Evolutionary conservation across 2,329 filamentous ascomycete genomes (phyloP), one percentile per base, ranked within the genome.

Genomic region (Exophiala sideris): DNA sequence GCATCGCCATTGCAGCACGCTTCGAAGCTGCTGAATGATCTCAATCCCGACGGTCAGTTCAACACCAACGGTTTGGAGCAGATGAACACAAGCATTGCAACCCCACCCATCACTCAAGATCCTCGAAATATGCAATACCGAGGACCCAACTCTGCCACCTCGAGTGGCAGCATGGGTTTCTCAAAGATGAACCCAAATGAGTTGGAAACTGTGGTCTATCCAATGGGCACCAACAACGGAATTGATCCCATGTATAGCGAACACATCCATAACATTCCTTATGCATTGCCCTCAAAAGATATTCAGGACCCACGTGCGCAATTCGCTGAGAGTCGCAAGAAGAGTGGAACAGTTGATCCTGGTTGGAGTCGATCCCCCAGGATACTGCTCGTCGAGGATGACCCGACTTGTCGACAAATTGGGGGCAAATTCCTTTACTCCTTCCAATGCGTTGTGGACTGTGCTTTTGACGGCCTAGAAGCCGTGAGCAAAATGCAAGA

Each of bases 181-280:
- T 64, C 71, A 20, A 76, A 79, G 55, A 72, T 76, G 3, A 68
- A 65, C 56, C 69, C 79, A 36, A 76, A 76, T 11, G 84, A 87
- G 51, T 70, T 87, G 41, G 85, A 88, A 57, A 81, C 79, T 59
- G 81, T 95, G 50, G 91, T 96, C 8, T 97, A 96, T 68, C 91
- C 92, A 0, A 90, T 95, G 12, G 91, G 91, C 14, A 85, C 91
- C 61, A 94, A 87, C 0, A 89, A 95, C 61, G 91, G 91, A 49
- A 96, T 96, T 62, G 91, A 96, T 67, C 91, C 92, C 1, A 94
- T 95, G 79, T 91, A 92, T 67, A 87, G 89, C 63, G 91, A 96
- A 64, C 91, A 96, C 67, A 90, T 96, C 67, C 85, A 92, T 73
- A 96, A 95, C 68, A 95, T 96, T 52, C 90, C 91, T 0, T 97